Evolutionary conservation across 1,284 basidiomycete genomes (phyloP).

Genomic region (Mycena citricolor): DNA sequence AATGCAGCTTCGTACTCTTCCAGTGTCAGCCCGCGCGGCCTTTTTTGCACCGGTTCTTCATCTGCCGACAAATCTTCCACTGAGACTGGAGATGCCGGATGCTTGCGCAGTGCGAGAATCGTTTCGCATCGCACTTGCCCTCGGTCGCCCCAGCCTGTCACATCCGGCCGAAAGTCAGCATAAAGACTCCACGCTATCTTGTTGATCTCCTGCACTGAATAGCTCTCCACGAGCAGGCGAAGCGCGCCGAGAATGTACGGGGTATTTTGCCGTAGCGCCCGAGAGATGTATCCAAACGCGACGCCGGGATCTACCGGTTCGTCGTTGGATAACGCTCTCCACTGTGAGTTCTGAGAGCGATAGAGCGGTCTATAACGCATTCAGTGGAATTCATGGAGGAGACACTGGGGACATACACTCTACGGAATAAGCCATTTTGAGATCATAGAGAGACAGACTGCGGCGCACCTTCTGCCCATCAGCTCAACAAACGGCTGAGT

Average conservation of each 20-base stretch:
- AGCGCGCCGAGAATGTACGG: conserved; percentile 80
- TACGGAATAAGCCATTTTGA: conserved; percentile 26
- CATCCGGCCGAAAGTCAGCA: conserved; percentile 70
- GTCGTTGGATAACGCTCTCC: conserved; percentile 81
- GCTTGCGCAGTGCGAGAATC: conserved; percentile 53
- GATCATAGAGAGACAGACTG: no score
- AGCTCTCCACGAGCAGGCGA: conserved; percentile 73
- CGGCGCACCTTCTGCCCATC: conserved; percentile 79
- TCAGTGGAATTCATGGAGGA: conserved; percentile 7
- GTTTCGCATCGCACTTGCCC: conserved; percentile 63
- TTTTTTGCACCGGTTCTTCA: conserved; percentile 41
- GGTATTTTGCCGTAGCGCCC: conserved; percentile 73
- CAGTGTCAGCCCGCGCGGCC: conserved; percentile 36
- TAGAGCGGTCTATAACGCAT: conserved; percentile 68
- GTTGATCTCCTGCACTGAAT: conserved; percentile 66
- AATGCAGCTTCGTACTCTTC: conserved; percentile 55
- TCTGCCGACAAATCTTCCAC: conserved; percentile 10
- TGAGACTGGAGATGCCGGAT: not conserved
- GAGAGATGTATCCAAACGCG: conserved; percentile 83
- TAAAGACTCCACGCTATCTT: conserved; percentile 71
- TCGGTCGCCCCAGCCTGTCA: conserved; percentile 73
- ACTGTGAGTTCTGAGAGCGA: conserved; percentile 61
- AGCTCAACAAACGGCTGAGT: conserved; percentile 92
- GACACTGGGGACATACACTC: conserved; percentile 46
- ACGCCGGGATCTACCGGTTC: conserved; percentile 70